Conservation (phyloP, 768 basidiomycete species). For the Naganishia onofrii region DNA sequence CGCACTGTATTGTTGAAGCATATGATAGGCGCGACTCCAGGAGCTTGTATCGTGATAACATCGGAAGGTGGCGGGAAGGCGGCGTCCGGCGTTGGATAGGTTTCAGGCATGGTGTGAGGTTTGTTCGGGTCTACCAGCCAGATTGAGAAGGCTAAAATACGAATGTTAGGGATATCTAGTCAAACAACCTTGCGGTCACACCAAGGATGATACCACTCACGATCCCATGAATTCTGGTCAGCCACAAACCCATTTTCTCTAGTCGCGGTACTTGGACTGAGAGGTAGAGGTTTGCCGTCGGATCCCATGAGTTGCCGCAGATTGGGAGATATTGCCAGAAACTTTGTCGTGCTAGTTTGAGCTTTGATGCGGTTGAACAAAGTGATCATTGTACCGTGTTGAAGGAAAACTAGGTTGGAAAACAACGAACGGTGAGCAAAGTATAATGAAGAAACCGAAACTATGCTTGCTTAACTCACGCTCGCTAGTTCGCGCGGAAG, state of each 20-base stretch:
- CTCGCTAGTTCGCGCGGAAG: slow-evolving; percentile 88
- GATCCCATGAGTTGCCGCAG: slow-evolving; percentile 89
- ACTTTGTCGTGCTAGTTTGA: slow-evolving; percentile 93
- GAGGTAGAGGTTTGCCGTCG: slow-evolving; percentile 85
- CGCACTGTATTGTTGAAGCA: slow-evolving; percentile 97
- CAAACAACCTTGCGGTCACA: not conserved
- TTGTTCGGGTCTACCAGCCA: slow-evolving; percentile 88
- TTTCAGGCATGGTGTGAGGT: slow-evolving; percentile 75
- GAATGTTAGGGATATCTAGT: not conserved
- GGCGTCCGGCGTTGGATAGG: slow-evolving; percentile 53
- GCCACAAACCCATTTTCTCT: slow-evolving; percentile 59
- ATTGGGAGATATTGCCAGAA: slow-evolving; percentile 90
- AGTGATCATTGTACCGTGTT: slow-evolving; percentile 91
- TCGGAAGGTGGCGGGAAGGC: slow-evolving; percentile 89
- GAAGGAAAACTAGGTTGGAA: slow-evolving; percentile 82
- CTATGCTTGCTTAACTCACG: slow-evolving; percentile 58
- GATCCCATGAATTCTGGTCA: slow-evolving; percentile 45
- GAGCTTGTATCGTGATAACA: slow-evolving; percentile 73
- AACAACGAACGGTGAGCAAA: not conserved
- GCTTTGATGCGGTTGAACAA: slow-evolving; percentile 93
- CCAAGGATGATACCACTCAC: slow-evolving; percentile 24
- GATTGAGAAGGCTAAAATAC: slow-evolving; percentile 69
- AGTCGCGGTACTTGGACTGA: slow-evolving; percentile 65
- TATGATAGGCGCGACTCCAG: slow-evolving; percentile 80
- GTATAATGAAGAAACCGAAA: not conserved